phyloP scores from a whole-genome alignment of 2,329 filamentous ascomycete genomes.

The Venturia nashicola region DNA sequence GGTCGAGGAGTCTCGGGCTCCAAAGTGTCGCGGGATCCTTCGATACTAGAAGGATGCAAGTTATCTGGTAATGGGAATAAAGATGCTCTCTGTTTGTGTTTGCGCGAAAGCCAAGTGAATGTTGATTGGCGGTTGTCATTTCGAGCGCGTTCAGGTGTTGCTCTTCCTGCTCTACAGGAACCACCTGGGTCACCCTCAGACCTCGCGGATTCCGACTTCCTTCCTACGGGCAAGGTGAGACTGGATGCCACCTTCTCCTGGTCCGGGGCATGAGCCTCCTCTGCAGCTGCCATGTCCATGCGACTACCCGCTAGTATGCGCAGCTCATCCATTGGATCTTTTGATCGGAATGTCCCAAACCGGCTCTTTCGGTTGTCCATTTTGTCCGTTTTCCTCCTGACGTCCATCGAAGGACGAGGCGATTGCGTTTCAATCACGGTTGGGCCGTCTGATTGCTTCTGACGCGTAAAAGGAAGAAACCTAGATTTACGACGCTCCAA shows the following conservation, averaged over 20 bases:
- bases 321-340: slow-evolving; percentile 7
- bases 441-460: slow-evolving; percentile 12
- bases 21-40: slow-evolving; percentile 15
- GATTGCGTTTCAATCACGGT: slow-evolving; percentile 10
- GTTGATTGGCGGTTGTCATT: slow-evolving; percentile 39
- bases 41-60: neutral
- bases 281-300: slow-evolving; percentile 13
- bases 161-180: slow-evolving; percentile 41
- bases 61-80: slow-evolving; percentile 68
- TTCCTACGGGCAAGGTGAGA: slow-evolving; percentile 50
- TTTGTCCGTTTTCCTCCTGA: slow-evolving; percentile 3
- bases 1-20: slow-evolving; percentile 21
- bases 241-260: slow-evolving; percentile 30
- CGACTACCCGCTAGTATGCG: slow-evolving; percentile 44
- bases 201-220: slow-evolving; percentile 75
- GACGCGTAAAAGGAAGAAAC: slow-evolving; percentile 25
- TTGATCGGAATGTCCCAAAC: slow-evolving; percentile 9
- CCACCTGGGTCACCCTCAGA: slow-evolving; percentile 58
- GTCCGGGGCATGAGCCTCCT: neutral
- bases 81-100: slow-evolving; percentile 62
- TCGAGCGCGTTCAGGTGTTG: slow-evolving; percentile 52
- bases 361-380: slow-evolving; percentile 7
- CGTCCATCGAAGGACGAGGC: slow-evolving; percentile 1
- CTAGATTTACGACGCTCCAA: slow-evolving; percentile 19
- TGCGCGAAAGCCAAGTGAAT: slow-evolving; percentile 70